Evolutionary conservation across 441 rosid genomes (phyloP).

Genomic region (Populus hybrid): DNA sequence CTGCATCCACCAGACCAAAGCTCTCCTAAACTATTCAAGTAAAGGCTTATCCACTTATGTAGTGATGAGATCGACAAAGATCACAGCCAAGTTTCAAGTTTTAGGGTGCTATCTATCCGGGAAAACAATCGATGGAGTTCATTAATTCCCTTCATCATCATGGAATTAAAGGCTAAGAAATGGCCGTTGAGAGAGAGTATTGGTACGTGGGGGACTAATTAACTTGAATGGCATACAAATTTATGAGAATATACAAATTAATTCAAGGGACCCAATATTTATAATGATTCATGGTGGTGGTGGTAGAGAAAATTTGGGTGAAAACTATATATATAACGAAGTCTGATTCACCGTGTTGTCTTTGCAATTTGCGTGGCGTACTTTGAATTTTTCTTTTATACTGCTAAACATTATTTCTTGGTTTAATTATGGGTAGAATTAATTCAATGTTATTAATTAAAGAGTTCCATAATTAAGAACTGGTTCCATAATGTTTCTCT

Average conservation of each 20-base stretch:
- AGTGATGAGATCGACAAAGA: not conserved
- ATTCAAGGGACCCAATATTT: not conserved
- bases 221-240: not conserved
- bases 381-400: too few relatives aligned
- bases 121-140: not conserved
- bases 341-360: not conserved
- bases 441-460: not conserved
- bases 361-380: not conserved
- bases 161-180: not conserved
- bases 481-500: not conserved
- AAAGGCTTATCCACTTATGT: conserved; percentile 53
- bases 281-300: not conserved
- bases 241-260: not conserved
- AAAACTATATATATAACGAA: too few relatives aligned
- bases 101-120: not conserved
- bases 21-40: conserved; percentile 44
- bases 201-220: not conserved
- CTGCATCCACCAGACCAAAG: conserved; percentile 64
- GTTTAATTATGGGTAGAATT: not conserved
- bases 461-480: too few relatives aligned
- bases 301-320: too few relatives aligned
- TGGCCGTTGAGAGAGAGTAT: not conserved
- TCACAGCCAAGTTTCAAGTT: not conserved
- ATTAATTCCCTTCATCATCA: not conserved
- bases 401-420: not conserved